A percentile compares a stretch with the other conserved stretches of the same genome.
Conservation (phyloP, 1,139 yeast genomes). For the Tardiomyces depauwii region DNA sequence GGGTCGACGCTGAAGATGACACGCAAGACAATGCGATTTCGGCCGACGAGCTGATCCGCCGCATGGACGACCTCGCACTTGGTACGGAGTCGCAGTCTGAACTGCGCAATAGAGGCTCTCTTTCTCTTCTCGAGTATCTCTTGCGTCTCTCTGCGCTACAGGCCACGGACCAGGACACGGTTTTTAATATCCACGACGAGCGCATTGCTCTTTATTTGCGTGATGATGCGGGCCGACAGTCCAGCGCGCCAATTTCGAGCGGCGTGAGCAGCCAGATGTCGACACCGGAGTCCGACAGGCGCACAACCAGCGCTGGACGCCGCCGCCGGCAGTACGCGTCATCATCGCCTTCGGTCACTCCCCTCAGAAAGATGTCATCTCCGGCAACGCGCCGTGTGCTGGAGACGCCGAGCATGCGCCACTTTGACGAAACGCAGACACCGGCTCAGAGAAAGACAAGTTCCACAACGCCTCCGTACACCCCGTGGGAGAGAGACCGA, state of each 20-base stretch:
- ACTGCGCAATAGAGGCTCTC: conserved; percentile 17
- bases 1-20: not conserved
- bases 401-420: no score
- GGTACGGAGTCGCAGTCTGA: not conserved
- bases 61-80: not conserved
- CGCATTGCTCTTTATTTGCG: conserved; percentile 50
- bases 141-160: conserved; percentile 54
- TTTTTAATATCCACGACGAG: conserved; percentile 54
- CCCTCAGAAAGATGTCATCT: not conserved
- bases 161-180: conserved; percentile 44
- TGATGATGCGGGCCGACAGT: conserved; percentile 35
- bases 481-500: conserved; percentile 4
- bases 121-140: conserved; percentile 56
- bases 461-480: not conserved
- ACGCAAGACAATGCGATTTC: not conserved
- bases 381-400: not conserved
- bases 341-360: not conserved
- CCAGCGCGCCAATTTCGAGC: no score
- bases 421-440: not conserved
- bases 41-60: not conserved
- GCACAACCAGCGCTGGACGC: not conserved
- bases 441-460: not conserved
- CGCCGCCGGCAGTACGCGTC: not conserved
- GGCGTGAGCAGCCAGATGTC: no score
- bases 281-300: not conserved